Evolutionary conservation across 176 grass and related monocot species (phyloP).

Genomic region (Urochloa ruziziensis): DNA sequence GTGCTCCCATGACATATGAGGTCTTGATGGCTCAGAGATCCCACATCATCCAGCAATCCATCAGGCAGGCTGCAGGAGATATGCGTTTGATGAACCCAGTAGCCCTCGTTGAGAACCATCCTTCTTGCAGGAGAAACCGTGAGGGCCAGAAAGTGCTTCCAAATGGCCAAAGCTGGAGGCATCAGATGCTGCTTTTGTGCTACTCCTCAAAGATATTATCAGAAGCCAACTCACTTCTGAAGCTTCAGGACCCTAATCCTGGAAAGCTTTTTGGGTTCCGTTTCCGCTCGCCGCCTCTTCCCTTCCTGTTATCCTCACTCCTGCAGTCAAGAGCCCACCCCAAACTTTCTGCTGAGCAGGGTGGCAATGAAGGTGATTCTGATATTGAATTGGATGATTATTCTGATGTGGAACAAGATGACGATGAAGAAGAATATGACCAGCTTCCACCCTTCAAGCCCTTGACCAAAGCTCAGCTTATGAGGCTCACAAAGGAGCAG

Average conservation of each 20-base stretch:
- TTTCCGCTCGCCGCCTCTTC: slow-evolving; percentile 76
- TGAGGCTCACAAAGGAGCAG: slow-evolving; percentile 80
- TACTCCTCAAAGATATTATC: slow-evolving; percentile 98
- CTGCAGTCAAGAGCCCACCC: slow-evolving; percentile 89
- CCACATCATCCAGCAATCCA: slow-evolving; percentile 84
- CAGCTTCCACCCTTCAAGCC: slow-evolving; percentile 94
- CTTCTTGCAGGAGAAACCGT: slow-evolving; percentile 80
- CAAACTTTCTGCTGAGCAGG: slow-evolving; percentile 70
- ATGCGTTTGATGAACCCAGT: slow-evolving; percentile 95
- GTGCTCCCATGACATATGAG: slow-evolving; percentile 87
- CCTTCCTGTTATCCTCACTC: slow-evolving; percentile 84
- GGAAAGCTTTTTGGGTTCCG: slow-evolving; percentile 79
- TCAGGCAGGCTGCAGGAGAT: slow-evolving; percentile 85
- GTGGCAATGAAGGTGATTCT: slow-evolving; percentile 70
- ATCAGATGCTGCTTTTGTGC: slow-evolving; percentile 86
- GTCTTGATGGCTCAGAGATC: slow-evolving; percentile 87
- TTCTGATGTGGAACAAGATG: slow-evolving; percentile 82
- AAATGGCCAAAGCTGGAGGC: slow-evolving; percentile 85
- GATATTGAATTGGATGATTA: slow-evolving; percentile 81
- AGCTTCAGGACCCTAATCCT: slow-evolving; percentile 83
- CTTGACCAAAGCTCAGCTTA: slow-evolving; percentile 81
- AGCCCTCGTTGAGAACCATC: slow-evolving; percentile 92
- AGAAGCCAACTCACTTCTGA: slow-evolving; percentile 80
- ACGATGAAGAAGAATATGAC: slow-evolving; percentile 96
- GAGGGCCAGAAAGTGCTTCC: slow-evolving; percentile 83